Base-by-base conservation (phyloP, 1,284 basidiomycete species). In the Microbotryum scabiosae region DNA sequence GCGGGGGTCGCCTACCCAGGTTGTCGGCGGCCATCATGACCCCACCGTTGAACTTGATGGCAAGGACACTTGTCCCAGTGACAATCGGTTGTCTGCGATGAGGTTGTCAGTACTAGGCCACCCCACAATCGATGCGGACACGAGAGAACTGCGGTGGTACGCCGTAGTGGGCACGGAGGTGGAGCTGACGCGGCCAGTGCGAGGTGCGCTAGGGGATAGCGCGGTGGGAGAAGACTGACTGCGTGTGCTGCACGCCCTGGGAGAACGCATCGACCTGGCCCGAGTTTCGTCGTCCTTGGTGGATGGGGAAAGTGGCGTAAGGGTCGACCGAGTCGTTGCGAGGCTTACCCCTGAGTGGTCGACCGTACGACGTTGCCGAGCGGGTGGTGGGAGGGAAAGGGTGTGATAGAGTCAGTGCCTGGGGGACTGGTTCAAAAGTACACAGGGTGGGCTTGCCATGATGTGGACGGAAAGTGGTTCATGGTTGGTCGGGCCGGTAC, bases 11-110 rank as follows among this genome's bases (percentile, higher is more conserved):
- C 69, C 66, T 73, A 92, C 91, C 91, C 55, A 98, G 85, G 70
- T 88, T 97, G 80, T 99, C 94, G 43, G 96, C 90, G n/a, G 96
- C 92, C 79, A 99, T 85, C 90, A 99, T 97, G 69, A 98, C 85
- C 3, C 96, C 94, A 71, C 90, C 91, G 75, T 93, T 91, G 82
- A 84, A 98, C 76, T 88, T 88, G 75, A 98, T 80, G 7, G 88
- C 96, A 45, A 98, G 82, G 9, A 98, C 90, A 59, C 89, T 93
- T 5, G 94, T 96, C 69, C 94, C 96, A 0, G 94, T 98, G 18
- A 97, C 91, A 66, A 98, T 87, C 8, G 96, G 94, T 72, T 94
- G 88, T 72, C 89, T 91, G 66, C 10, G 62, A 12, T 26, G 6
- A 32, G 3, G 28, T 12, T 14, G 16, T 21, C 18, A 14, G 21